Base-by-base conservation (phyloP, 176 grass and related monocot species). In the Oryza nivara region DNA sequence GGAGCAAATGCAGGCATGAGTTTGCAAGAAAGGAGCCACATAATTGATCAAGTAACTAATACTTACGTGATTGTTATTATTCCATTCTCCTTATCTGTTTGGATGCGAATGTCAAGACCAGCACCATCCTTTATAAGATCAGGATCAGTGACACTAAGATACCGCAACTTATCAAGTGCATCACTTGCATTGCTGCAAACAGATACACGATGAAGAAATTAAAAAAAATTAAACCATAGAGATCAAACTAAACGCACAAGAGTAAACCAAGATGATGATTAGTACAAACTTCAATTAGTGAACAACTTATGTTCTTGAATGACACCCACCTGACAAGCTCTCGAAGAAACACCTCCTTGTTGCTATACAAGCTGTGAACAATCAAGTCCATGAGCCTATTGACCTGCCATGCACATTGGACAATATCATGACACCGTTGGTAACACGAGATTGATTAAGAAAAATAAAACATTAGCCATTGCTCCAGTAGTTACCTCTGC, bases 381-480 rank as follows among this genome's bases (percentile, higher is more conserved):
- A 99, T 99, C 83, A 99, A 91, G 89, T 99, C 96, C 96, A 99
- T 96, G 19, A 99, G 90, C 65, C 96, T 92, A 92, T 92, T 99
- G 58, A 99, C 96, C 96, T 99, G 89, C 52, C 76, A 80, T 69
- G 66, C 70, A 76, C 25, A 73, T 68, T 36, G 70, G 5, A 2
- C 17, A 76, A 61, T 66, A 83, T 52, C 36, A 69, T 34, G 43
- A 38, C 72, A 79, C 68, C 51, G 70, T 28, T 63, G 15, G 49
- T 40, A 49, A 52, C 75, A 30, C n/a, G 28, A 48, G 68, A 78
- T 30, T 19, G 17, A 40, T 15, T 36, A 67, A 19, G 9, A 73
- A 87, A 6, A 32, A 32, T 0, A 32, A 32, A 32, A 32, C 30
- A 20, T 68, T 3, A 83, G 16, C 6, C 52, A 10, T 12, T 75